Evolutionary conservation across 352 stramenopile genomes (phyloP), one percentile per base, ranked within the genome.

Genomic region (Phytophthora palmivora): DNA sequence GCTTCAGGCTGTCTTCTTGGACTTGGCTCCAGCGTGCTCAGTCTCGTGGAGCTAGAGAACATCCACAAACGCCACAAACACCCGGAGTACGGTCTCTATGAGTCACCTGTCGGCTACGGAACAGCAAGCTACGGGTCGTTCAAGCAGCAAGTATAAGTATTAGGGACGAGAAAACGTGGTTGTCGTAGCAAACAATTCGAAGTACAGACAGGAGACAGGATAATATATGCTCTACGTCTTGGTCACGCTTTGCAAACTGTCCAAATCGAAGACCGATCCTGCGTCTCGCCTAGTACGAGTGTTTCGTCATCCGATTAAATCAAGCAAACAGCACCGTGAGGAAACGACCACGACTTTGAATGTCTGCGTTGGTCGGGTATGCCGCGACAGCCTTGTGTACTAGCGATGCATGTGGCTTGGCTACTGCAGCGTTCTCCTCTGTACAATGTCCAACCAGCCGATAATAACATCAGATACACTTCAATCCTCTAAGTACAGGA

Each of bases 11-110:
- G 84, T 58, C 63, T 89, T 24, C 70, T 92, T 9, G 81, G 81
- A 2, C 69, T 95, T 19, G 70, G 73, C 21, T 86, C 82, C 6
- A 82, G 74, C 45, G 75, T 91, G 15, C 74, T 95, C 15, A 91
- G 84, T 32, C 58, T 95, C 30, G 58, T 88, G 24, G 86, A 95
- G 62, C 72, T 95, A 14, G 75, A 91, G 46, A 78, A 76, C 36
- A 91, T 93, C 39, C 86, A 95, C 73, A 84, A 89, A 64, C 80
- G 82, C 46, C 72, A 90, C 70, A 90, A 89, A 54, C 86, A 95
- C 67, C 87, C 87, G 0, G 87, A 91, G 60, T 95, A 92, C 51
- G 84, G 84, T 8, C 71, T 91, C 53, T 81, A 88, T 50, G 76
- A 87, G 41, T 67, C 64, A 26, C 32, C 73, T 38, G 62, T 62